Base-by-base conservation (phyloP, 352 stramenopile species). In the Blastocystis sp. region DNA sequence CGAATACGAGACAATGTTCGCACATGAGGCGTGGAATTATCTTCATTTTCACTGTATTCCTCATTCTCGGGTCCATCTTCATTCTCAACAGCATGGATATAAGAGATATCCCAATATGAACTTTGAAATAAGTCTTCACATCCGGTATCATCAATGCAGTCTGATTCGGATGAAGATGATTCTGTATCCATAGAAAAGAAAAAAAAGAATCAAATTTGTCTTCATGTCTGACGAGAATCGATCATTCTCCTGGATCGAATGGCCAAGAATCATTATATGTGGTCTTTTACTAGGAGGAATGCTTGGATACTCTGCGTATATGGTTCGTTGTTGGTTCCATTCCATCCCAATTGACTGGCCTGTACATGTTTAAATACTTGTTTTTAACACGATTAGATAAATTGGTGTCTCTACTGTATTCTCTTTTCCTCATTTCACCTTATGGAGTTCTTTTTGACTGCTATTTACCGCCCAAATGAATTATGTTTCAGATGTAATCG, bases 381-480 rank as follows among this genome's bases (percentile, higher is more conserved):
- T 40, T 27, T 17, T 56, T 17, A 69, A n/a, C 51, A 37, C 42
- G 5, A n/a, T 7, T 84, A 84, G 73, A 19, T 84, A 9, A 84
- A 64, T 27, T 89, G 78, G 78, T 89, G 62, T 58, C 30, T 89
- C 4, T 89, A 89, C 76, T 60, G 62, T 4, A 37, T 89, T 33
- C n/a, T 89, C 13, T 35, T 37, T 77, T 22, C 40, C n/a, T 7
- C 22, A 22, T 89, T 89, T 77, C 78, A 89, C n/a, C 44, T 89
- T 1, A 13, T 76, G 15, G 78, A 89, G 69, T 89, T 89, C 51
- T 56, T 89, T 89, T 77, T 89, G 51, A 58, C 78, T 13, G 78
- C 78, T 7, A 89, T 89, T 78, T 89, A 89, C 58, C 62, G 69
- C 24, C 78, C 56, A 1, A 89, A 58, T 40, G 69, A 78, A 15